Evolutionary conservation across 495 filamentous ascomycete genomes (phyloP).

Genomic region (Corynascus novoguineensis): DNA sequence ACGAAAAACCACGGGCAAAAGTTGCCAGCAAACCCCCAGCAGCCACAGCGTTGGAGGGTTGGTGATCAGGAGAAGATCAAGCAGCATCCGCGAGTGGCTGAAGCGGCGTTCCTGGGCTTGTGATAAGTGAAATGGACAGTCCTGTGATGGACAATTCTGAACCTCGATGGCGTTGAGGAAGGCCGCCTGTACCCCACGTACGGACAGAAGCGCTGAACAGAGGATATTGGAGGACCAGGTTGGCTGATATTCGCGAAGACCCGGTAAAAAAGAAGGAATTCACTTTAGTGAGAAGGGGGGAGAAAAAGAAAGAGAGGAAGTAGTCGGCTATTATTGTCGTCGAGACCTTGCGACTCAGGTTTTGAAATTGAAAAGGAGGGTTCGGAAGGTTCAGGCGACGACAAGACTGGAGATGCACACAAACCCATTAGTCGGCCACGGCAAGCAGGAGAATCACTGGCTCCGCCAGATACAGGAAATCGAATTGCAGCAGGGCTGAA

Average conservation of each 20-base stretch:
- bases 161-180: not conserved
- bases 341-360: constrained; percentile 20
- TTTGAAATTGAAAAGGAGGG: not conserved
- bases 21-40: constrained; percentile 9
- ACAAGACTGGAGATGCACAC: not conserved
- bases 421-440: no score
- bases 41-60: constrained; percentile 27
- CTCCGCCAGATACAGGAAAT: not conserved
- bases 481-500: not conserved
- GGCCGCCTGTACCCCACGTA: no score
- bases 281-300: not conserved
- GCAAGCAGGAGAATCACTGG: not conserved
- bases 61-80: constrained; percentile 42
- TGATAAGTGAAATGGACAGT: not conserved
- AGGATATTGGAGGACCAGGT: not conserved
- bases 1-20: constrained; percentile 12
- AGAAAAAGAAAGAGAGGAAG: not conserved
- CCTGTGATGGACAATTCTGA: not conserved
- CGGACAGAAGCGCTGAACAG: not conserved
- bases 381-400: not conserved
- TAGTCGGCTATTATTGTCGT: no score
- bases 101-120: not conserved
- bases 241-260: not conserved
- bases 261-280: not conserved
- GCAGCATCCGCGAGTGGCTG: constrained; percentile 13